Conservation (phyloP, 768 basidiomycete genomes). For the Kwoniella sp. region DNA sequence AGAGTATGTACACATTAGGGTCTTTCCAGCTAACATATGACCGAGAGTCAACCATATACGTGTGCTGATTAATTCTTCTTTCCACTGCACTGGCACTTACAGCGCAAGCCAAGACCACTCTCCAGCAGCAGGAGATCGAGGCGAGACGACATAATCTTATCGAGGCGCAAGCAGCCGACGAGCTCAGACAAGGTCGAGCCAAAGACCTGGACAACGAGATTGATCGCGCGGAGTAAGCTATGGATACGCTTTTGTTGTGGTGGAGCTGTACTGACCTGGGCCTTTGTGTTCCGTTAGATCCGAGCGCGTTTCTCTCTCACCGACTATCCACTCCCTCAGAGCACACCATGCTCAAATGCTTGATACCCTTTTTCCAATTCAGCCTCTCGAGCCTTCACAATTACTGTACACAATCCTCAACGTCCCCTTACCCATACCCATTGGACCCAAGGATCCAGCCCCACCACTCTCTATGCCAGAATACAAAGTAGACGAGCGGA, state of each 20-base stretch:
- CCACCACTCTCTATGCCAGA: conserved; percentile 71
- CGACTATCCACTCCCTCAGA: conserved; percentile 57
- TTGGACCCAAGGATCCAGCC: conserved; percentile 72
- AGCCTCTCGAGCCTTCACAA: conserved; percentile 76
- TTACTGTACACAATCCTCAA: conserved; percentile 85
- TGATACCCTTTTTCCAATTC: conserved; percentile 83
- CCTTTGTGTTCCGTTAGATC: conserved; percentile 58
- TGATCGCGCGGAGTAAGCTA: conserved; percentile 31
- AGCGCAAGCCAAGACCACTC: conserved; percentile 52
- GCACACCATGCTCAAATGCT: conserved; percentile 68
- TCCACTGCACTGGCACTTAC: not conserved
- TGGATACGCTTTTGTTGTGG: conserved; percentile 9
- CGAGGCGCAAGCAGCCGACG: conserved; percentile 37
- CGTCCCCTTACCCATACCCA: conserved; percentile 87
- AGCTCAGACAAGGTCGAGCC: conserved; percentile 15
- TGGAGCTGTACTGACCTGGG: conserved; percentile 33
- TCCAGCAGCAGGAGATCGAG: conserved; percentile 57
- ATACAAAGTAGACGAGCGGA: conserved; percentile 67
- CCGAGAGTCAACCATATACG: too few species aligned
- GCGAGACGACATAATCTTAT: conserved; percentile 60
- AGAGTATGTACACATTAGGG: conserved; percentile 60
- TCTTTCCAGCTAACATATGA: too few species aligned
- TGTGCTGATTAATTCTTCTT: too few species aligned
- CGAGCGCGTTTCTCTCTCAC: conserved; percentile 61
- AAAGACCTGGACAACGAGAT: conserved; percentile 30